Conservation (phyloP, 169 alveolate species). For the Sarcocystis neurona region DNA sequence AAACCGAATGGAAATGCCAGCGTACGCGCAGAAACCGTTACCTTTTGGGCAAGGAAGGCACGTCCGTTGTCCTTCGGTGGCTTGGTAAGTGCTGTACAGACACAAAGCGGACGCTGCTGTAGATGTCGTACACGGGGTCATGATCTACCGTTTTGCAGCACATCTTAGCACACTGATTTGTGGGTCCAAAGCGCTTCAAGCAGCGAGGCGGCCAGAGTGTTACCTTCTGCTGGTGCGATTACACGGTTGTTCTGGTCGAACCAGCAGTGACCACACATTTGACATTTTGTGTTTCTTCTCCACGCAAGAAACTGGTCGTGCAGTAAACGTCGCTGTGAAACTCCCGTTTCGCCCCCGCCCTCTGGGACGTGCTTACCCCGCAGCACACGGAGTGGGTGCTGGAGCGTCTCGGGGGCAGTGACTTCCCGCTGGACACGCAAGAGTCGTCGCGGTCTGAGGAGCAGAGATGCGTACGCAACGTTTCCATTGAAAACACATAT, state of each 20-base stretch:
- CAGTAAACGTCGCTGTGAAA: background rate
- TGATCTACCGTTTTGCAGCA: background rate
- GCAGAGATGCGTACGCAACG: too few relatives aligned
- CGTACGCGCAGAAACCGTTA: background rate
- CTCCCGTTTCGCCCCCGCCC: background rate
- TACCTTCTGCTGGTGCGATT: too few relatives aligned
- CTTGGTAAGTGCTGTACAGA: background rate
- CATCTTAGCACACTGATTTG: too few relatives aligned
- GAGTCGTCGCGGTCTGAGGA: background rate
- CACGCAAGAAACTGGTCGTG: too few relatives aligned
- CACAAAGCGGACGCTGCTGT: background rate
- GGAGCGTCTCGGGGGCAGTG: background rate
- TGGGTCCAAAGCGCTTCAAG: too few relatives aligned
- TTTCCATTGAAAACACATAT: too few relatives aligned
- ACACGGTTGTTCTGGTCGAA: too few relatives aligned
- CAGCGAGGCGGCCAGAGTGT: too few relatives aligned
- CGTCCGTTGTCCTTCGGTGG: background rate
- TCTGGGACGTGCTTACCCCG: background rate
- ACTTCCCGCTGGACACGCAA: background rate
- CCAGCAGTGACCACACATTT: too few relatives aligned
- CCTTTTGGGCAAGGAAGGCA: background rate
- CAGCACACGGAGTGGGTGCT: background rate
- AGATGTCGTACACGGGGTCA: background rate
- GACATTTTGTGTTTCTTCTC: too few relatives aligned
- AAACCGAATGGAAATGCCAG: too few relatives aligned